Evolutionary conservation across 2,329 filamentous ascomycete species (phyloP).

Genomic region (Aspergillus uvarum): DNA sequence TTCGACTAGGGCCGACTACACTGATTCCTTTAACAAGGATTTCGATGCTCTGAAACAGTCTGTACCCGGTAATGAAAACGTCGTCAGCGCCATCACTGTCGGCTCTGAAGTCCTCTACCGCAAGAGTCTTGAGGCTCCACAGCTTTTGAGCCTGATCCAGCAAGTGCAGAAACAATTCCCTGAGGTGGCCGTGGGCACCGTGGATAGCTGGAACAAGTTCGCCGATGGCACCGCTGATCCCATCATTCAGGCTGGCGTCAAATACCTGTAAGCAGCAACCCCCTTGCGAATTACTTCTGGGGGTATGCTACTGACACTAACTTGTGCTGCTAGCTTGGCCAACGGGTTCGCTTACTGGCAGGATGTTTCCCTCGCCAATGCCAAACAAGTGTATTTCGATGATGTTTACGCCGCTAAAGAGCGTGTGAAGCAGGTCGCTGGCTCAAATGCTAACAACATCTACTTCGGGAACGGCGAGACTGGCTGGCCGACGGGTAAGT

Average conservation of each 20-base stretch:
- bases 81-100: constrained; percentile 68
- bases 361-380: constrained; percentile 57
- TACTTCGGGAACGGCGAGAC: constrained; percentile 71
- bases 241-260: constrained; percentile 60
- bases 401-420: constrained; percentile 64
- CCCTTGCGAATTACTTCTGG: neutral
- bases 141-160: constrained; percentile 62
- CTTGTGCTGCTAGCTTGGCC: constrained; percentile 47
- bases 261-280: constrained; percentile 51
- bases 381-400: constrained; percentile 63
- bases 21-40: constrained; percentile 62
- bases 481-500: constrained; percentile 60
- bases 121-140: constrained; percentile 61
- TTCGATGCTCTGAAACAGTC: constrained; percentile 55
- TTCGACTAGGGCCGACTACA: constrained; percentile 56
- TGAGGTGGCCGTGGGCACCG: constrained; percentile 62
- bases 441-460: constrained; percentile 52
- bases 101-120: constrained; percentile 71
- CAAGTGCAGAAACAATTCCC: constrained; percentile 59
- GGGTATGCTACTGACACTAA: neutral
- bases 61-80: constrained; percentile 50
- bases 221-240: constrained; percentile 67
- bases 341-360: constrained; percentile 77
- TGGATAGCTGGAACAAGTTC: constrained; percentile 72
- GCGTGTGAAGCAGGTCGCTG: constrained; percentile 61